These are phyloP conservation scores for Arabidopsis arenosa DNA, from an alignment of 345 rosid species.

Conservation along the genomic window DNA sequence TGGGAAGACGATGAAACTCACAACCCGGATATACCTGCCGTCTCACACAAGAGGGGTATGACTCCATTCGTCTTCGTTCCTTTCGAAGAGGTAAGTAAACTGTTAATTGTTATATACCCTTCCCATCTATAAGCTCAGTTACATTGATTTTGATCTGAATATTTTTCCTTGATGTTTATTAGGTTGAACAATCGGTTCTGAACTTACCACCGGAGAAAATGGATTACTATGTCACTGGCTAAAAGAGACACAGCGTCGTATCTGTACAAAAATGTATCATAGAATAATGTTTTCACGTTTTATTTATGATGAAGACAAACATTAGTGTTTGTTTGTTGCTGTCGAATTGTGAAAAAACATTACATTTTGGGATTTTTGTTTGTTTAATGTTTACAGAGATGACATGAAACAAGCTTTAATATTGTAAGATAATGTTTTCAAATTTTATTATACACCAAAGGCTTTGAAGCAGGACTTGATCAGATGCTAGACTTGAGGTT, in stretches of 20 bases:
- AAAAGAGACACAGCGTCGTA: conserved; percentile 27
- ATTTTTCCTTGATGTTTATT: neutral
- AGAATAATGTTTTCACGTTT: conserved; percentile 11
- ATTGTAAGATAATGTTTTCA: neutral
- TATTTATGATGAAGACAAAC: conserved; percentile 9
- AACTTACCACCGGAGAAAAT: conserved; percentile 94
- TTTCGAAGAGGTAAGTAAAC: conserved; percentile 74
- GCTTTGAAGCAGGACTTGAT: conserved; percentile 3
- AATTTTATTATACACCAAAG: conserved; percentile 6
- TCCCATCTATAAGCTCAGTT: too few species aligned
- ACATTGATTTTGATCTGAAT: conserved; percentile 7
- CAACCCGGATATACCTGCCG: conserved; percentile 81
- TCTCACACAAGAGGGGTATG: conserved; percentile 87
- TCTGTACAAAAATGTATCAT: conserved; percentile 37
- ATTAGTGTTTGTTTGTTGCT: conserved; percentile 32
- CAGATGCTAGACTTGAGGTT: conserved; percentile 49
- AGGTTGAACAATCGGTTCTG: conserved; percentile 82
- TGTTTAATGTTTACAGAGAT: conserved; percentile 16
- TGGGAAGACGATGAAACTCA: conserved; percentile 88
- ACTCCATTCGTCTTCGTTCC: conserved; percentile 91
- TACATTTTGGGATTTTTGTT: neutral
- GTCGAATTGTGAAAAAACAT: neutral
- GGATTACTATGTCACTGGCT: conserved; percentile 91
- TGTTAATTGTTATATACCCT: too few species aligned
- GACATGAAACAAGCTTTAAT: conserved; percentile 23